phyloP scores from a whole-genome alignment of 805 yeast genomes.

The Saitoella complicata region DNA sequence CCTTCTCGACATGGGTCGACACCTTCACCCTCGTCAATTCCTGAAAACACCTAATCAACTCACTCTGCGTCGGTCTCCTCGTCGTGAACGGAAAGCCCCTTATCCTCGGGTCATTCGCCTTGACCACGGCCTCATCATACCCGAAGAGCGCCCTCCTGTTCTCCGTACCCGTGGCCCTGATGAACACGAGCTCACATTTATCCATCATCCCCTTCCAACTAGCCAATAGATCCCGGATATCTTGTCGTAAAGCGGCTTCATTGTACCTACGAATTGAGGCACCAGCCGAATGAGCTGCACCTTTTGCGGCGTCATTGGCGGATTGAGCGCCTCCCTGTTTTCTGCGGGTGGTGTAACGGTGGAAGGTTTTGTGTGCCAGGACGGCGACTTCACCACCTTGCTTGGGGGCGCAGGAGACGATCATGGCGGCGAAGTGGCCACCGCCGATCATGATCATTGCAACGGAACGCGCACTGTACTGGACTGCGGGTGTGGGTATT shows the following conservation, averaged over 20 bases:
- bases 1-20: constrained; percentile 30
- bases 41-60: constrained; percentile 71
- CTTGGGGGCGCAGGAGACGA: constrained; percentile 51
- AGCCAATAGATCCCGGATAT: constrained; percentile 50
- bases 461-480: constrained; percentile 26
- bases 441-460: constrained; percentile 92
- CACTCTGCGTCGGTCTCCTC: constrained; percentile 65
- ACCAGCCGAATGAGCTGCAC: constrained; percentile 95
- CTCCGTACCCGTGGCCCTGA: constrained; percentile 63
- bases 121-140: constrained; percentile 38
- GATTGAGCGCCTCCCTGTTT: constrained; percentile 97
- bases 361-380: constrained; percentile 69
- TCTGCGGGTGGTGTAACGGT: constrained; percentile 86
- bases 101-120: constrained; percentile 44
- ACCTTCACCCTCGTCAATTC: constrained; percentile 43
- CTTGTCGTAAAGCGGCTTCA: constrained; percentile 66
- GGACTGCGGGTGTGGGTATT: constrained; percentile 21
- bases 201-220: constrained; percentile 48
- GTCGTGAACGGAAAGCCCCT: constrained; percentile 78
- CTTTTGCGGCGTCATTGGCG: constrained; percentile 79
- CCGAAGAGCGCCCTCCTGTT: constrained; percentile 52
- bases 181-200: constrained; percentile 52
- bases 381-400: constrained; percentile 49
- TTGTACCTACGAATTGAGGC: constrained; percentile 76
- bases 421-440: constrained; percentile 95